Conservation (phyloP, 345 rosid species). For the Leavenworthia alabamica region DNA sequence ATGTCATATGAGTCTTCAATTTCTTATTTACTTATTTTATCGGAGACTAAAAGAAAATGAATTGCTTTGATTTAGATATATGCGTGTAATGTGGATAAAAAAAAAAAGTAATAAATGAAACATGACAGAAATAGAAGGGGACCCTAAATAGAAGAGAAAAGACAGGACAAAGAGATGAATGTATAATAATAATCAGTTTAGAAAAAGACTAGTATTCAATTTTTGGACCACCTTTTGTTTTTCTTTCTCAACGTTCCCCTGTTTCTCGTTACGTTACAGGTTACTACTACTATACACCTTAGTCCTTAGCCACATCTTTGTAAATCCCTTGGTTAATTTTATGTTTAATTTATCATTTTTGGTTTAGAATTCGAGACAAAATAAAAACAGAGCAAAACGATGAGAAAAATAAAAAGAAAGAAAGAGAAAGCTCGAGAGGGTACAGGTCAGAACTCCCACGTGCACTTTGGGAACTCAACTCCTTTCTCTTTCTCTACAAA, state of each 20-base stretch:
- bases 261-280: neutral
- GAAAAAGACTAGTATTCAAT: neutral
- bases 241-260: conserved; percentile 3
- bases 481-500: conserved; percentile 18
- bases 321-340: too few species aligned
- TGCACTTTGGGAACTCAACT: conserved; percentile 44
- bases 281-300: too few species aligned
- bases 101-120: neutral
- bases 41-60: neutral
- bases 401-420: neutral
- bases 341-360: too few species aligned
- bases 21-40: neutral
- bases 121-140: conserved; percentile 9
- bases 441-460: conserved; percentile 41
- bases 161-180: conserved; percentile 1
- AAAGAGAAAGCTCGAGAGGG: conserved; percentile 31
- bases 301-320: too few species aligned
- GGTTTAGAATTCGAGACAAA: too few species aligned
- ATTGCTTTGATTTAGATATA: neutral
- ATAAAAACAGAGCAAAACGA: neutral
- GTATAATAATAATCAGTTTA: neutral
- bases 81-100: neutral
- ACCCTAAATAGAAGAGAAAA: conserved; percentile 2
- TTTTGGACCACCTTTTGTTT: conserved; percentile 21
- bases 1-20: neutral